Conservation (phyloP, 2,329 filamentous ascomycete species). For the Fusarium phyllophilum region DNA sequence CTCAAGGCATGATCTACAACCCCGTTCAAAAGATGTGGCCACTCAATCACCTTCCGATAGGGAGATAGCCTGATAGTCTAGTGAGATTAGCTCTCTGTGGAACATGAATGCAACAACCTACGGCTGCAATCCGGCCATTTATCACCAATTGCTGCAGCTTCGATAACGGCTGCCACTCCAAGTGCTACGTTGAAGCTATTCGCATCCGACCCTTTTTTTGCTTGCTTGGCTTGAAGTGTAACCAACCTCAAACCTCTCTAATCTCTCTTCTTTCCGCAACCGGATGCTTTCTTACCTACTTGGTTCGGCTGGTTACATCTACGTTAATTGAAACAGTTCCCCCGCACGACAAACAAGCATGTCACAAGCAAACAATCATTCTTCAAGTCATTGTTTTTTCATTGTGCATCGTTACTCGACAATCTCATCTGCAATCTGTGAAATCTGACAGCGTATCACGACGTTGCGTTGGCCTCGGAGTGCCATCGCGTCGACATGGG, state of each 20-base stretch:
- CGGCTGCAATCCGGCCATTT: conserved; percentile 32
- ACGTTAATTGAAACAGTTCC: neutral
- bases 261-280: neutral
- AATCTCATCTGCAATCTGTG: neutral
- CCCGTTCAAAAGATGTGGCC: neutral
- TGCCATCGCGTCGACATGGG: neutral
- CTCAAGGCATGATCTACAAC: neutral
- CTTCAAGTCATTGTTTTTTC: neutral
- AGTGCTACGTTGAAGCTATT: conserved; percentile 31
- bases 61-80: conserved; percentile 6
- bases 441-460: conserved; percentile 16
- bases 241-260: conserved; percentile 1
- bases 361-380: neutral
- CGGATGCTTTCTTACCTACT: neutral
- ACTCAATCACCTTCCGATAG: conserved; percentile 17
- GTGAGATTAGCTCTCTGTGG: conserved; percentile 9
- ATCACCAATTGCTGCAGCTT: conserved; percentile 13
- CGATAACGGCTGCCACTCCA: conserved; percentile 18
- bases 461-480: conserved; percentile 12
- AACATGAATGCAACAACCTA: conserved; percentile 29
- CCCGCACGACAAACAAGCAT: conserved; percentile 13
- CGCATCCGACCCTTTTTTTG: neutral
- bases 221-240: conserved; percentile 6
- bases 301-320: conserved; percentile 22
- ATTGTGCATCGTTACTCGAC: conserved; percentile 11